phyloP scores from a whole-genome alignment of 768 basidiomycete species.

The Fomitopsis pulvina region DNA sequence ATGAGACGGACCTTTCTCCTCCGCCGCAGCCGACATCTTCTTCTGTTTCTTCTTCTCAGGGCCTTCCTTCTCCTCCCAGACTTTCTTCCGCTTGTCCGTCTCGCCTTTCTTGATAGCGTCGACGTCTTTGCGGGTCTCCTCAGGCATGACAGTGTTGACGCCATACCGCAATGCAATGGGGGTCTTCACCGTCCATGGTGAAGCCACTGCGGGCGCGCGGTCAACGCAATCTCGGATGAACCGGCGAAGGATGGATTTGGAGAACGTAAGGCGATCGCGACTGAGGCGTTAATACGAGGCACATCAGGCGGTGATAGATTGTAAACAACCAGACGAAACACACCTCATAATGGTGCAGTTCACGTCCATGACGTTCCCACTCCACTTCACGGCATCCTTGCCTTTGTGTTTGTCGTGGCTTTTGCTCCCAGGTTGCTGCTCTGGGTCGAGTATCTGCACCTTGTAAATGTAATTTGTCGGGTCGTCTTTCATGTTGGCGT shows the following conservation, averaged over 20 bases:
- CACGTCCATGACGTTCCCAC: slow-evolving; percentile 79
- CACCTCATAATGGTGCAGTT: slow-evolving; percentile 77
- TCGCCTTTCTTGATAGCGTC: slow-evolving; percentile 79
- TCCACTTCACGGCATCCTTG: slow-evolving; percentile 48
- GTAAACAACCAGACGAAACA: slow-evolving; percentile 15
- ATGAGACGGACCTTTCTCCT: slow-evolving; percentile 57
- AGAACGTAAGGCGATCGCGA: slow-evolving; percentile 92
- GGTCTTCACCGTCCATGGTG: slow-evolving; percentile 93
- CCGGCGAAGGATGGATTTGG: slow-evolving; percentile 92
- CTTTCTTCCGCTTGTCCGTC: slow-evolving; percentile 89
- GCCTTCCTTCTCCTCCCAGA: slow-evolving; percentile 83
- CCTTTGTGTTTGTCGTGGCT: slow-evolving; percentile 46
- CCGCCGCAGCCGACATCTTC: slow-evolving; percentile 65
- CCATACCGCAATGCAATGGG: slow-evolving; percentile 80
- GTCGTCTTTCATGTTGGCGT: slow-evolving; percentile 66
- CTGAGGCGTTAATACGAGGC: slow-evolving; percentile 32
- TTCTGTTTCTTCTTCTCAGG: slow-evolving; percentile 79
- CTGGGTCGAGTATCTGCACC: slow-evolving; percentile 73
- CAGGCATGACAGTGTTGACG: slow-evolving; percentile 80
- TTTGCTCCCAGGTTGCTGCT: slow-evolving; percentile 62
- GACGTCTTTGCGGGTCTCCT: slow-evolving; percentile 73
- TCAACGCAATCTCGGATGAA: slow-evolving; percentile 96
- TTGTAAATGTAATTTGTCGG: slow-evolving; percentile 83
- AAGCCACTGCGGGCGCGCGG: slow-evolving; percentile 85
- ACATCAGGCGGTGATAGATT: neutral